Percentiles rank a stretch among this genome's conserved stretches.
Conservation (phyloP, 176 grass and related monocot genomes). For the Rhynchospora pubera region DNA sequence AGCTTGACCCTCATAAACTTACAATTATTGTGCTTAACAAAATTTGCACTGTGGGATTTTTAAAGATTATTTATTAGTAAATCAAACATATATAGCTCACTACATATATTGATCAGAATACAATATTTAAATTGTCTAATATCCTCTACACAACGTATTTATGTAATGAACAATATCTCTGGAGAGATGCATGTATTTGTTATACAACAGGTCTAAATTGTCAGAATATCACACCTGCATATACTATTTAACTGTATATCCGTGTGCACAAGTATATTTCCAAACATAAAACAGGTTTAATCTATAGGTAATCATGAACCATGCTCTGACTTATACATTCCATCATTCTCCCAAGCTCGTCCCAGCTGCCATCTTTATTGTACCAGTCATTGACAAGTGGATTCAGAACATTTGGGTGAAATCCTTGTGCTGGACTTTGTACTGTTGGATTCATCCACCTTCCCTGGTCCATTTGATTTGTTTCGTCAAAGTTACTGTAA, state of each 20-base stretch:
- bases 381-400: slow-evolving; percentile 18
- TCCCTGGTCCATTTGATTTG: slow-evolving; percentile 18
- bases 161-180: not conserved
- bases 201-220: not conserved
- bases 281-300: slow-evolving; percentile 8
- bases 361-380: slow-evolving; percentile 42
- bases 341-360: slow-evolving; percentile 62
- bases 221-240: not conserved
- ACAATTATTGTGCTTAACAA: not conserved
- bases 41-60: not conserved
- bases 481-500: slow-evolving; percentile 5
- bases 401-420: slow-evolving; percentile 16
- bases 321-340: slow-evolving; percentile 30
- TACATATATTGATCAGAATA: not conserved
- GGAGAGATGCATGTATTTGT: not conserved
- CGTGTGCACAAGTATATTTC: not conserved
- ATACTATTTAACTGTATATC: not conserved
- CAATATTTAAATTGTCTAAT: not conserved
- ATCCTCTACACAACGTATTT: not conserved
- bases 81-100: not conserved
- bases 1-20: not conserved
- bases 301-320: slow-evolving; percentile 38
- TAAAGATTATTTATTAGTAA: not conserved
- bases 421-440: not conserved
- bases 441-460: slow-evolving; percentile 26